phyloP scores from a whole-genome alignment of 1,284 basidiomycete species.

The Phaffia rhodozyma region DNA sequence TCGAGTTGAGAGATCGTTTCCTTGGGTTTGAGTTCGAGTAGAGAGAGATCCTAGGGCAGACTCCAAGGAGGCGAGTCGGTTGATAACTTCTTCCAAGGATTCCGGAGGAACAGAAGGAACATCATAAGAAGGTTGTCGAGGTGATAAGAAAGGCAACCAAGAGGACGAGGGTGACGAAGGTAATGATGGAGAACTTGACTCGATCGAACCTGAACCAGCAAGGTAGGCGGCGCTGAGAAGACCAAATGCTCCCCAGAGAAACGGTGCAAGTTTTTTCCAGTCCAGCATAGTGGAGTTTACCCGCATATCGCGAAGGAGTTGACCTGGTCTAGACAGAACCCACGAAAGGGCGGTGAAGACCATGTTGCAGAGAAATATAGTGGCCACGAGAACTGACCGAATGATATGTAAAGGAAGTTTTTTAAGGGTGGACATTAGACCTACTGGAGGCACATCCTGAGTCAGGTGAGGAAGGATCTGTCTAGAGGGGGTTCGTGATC shows the following conservation, averaged over 20 bases:
- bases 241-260: neutral
- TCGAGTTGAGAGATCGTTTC: neutral
- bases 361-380: conserved; percentile 2
- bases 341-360: neutral
- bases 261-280: neutral
- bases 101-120: conserved; percentile 49
- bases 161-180: neutral
- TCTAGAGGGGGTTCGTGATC: no score
- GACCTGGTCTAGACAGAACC: neutral
- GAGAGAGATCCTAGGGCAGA: conserved; percentile 29
- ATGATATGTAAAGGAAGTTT: neutral
- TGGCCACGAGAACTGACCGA: conserved; percentile 1
- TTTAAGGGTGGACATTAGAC: neutral
- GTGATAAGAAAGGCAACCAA: conserved; percentile 4
- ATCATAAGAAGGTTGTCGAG: conserved; percentile 17
- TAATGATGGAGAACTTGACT: neutral
- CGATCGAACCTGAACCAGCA: conserved; percentile 1
- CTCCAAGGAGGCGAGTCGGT: conserved; percentile 43
- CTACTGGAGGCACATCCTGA: neutral
- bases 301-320: neutral
- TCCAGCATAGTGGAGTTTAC: neutral
- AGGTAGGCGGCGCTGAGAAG: neutral
- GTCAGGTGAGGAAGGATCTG: no score
- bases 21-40: neutral
- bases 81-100: conserved; percentile 56